phyloP scores from a whole-genome alignment of 2,329 filamentous ascomycete species.

The Didymella pinodella region DNA sequence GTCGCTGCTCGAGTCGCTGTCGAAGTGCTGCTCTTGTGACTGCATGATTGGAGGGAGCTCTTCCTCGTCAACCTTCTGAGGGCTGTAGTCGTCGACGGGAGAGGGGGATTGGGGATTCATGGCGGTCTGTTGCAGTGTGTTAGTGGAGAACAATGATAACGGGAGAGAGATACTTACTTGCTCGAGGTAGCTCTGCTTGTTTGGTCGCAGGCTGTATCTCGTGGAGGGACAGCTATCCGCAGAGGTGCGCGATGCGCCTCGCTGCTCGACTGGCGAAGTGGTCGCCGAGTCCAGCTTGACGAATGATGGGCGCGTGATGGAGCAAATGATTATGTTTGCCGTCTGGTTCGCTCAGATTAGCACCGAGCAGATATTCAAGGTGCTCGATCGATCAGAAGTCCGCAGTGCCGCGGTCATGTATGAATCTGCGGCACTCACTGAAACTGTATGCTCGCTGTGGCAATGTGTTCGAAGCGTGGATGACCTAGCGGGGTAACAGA shows the following conservation, averaged over 20 bases:
- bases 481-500: not conserved
- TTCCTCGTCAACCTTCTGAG: not conserved
- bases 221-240: not conserved
- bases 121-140: not conserved
- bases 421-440: not conserved
- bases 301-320: not conserved
- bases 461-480: not conserved
- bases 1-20: conserved; percentile 20
- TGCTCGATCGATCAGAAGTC: not conserved
- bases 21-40: conserved; percentile 2
- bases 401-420: not conserved
- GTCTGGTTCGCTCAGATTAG: not conserved
- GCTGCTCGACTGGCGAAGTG: not conserved
- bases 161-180: not conserved
- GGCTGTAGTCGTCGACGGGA: not conserved
- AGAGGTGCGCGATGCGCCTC: too few relatives aligned
- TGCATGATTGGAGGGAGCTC: not conserved
- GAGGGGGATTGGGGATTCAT: conserved; percentile 2
- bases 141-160: not conserved
- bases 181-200: not conserved
- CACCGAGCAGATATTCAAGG: not conserved
- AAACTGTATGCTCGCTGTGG: not conserved
- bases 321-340: not conserved
- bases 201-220: not conserved
- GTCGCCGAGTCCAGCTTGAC: not conserved